Conservation (phyloP, 352 stramenopile species). For the Pythium myriotylum region DNA sequence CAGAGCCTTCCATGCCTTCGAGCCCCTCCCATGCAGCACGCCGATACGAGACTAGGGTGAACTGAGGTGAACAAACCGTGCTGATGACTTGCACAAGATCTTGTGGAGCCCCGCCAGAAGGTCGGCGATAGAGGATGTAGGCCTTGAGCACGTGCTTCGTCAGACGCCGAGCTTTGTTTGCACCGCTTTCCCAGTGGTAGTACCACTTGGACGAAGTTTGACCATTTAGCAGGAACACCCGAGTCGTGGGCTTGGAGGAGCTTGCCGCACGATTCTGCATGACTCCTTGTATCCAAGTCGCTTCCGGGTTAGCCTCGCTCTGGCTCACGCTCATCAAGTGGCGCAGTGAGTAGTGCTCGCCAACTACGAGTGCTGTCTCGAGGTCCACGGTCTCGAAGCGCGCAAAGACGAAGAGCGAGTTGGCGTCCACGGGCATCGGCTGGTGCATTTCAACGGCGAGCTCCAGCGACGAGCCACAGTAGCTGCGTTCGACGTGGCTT, state of each 20-base stretch:
- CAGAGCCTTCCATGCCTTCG: constrained; percentile 10
- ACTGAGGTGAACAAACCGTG: constrained; percentile 40
- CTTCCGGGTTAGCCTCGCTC: constrained; percentile 27
- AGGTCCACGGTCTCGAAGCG: constrained; percentile 27
- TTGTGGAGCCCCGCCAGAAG: background rate
- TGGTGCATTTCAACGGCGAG: constrained; percentile 20
- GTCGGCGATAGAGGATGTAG: constrained; percentile 22
- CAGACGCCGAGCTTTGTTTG: constrained; percentile 27
- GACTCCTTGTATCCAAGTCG: constrained; percentile 21
- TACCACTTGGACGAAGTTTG: constrained; percentile 30
- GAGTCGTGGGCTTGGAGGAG: constrained; percentile 7
- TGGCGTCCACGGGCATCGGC: background rate
- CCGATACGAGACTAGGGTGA: constrained; percentile 50
- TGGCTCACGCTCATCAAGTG: constrained; percentile 24
- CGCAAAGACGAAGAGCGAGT: constrained; percentile 29
- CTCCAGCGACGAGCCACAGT: constrained; percentile 30
- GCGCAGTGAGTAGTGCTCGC: constrained; percentile 18
- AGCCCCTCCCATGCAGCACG: constrained; percentile 20
- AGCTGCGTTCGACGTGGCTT: constrained; percentile 31
- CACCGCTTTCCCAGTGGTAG: constrained; percentile 33
- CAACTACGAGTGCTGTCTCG: constrained; percentile 14
- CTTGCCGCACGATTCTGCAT: constrained; percentile 8
- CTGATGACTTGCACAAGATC: constrained; percentile 33
- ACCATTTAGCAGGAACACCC: constrained; percentile 26
- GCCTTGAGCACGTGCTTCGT: constrained; percentile 27